Evolutionary conservation across 768 basidiomycete genomes (phyloP).

Genomic region (Pleurotus eryngii): DNA sequence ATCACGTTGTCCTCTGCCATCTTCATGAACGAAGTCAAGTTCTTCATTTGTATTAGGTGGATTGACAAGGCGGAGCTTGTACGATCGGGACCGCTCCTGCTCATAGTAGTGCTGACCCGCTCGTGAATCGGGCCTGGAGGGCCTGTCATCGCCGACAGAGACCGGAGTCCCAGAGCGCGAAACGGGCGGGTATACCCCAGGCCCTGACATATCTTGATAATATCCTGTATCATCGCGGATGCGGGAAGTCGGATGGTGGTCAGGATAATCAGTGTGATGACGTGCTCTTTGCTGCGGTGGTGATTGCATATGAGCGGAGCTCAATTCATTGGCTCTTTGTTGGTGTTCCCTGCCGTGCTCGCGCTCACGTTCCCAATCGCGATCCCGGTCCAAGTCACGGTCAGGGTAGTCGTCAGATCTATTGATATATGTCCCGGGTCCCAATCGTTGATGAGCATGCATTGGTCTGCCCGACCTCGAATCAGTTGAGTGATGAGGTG

Average conservation of each 20-base stretch:
- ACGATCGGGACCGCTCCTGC: conserved; percentile 45
- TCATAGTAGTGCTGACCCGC: conserved; percentile 34
- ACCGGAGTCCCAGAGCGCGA: conserved; percentile 60
- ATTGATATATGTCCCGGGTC: conserved; percentile 57
- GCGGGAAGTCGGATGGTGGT: conserved; percentile 28
- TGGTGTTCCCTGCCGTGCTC: conserved; percentile 29
- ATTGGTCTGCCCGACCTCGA: conserved; percentile 6
- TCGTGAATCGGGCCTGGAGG: conserved; percentile 52
- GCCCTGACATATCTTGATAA: conserved; percentile 29
- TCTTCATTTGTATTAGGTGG: conserved; percentile 41
- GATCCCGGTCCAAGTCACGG: conserved; percentile 35
- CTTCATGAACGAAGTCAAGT: conserved; percentile 52
- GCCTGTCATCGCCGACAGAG: conserved; percentile 43
- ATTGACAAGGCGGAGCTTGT: conserved; percentile 49
- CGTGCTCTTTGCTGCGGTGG: conserved; percentile 38
- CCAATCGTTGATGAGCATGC: conserved; percentile 41
- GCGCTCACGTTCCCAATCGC: conserved; percentile 44
- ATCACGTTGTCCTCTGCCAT: conserved; percentile 35
- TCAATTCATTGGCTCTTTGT: conserved; percentile 19
- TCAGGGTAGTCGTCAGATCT: conserved; percentile 50
- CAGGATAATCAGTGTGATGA: conserved; percentile 28
- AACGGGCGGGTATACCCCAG: conserved; percentile 30
- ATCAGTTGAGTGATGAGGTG: conserved; percentile 26
- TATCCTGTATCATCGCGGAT: conserved; percentile 36
- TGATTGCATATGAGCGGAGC: conserved; percentile 33